Evolutionary conservation across 2,329 filamentous ascomycete species (phyloP), one percentile per base, ranked within the genome.

Genomic region (Cytospora chrysosperma): DNA sequence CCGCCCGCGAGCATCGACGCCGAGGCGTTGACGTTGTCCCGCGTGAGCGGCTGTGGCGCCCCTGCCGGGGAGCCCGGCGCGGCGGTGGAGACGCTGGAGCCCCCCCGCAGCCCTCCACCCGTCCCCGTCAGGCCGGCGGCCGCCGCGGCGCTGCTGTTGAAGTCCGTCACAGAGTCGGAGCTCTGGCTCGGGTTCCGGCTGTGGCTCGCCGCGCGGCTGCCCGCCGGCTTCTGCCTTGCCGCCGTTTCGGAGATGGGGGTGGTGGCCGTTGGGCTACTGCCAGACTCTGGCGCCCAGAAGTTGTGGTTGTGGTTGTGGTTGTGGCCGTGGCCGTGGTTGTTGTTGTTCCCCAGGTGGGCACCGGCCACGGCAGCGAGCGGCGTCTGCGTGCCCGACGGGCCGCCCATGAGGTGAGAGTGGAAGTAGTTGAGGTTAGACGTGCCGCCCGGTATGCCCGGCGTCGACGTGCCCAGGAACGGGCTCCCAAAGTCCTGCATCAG

Each of bases 381-480:
- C 28, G 91, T 94, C 66, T 91, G 88, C 15, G 89, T 87, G 28
- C 91, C 91, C 55, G 89, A 91, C 68, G 90, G 82, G 4, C 87
- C 88, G 28, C 84, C 83, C 10, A 87, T 85, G 5, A 94, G 81
- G 68, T 93, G 91, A 21, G 89, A 86, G 73, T 93, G 91, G 72
- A 95, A 94, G 75, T 94, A 95, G 73, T 89, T 88, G 70, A 94
- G 81, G 69, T 91, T 93, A 13, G 88, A 88, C 13, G 89, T 89
- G 32, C 89, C 89, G 63, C 90, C 89, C 6, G 89, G 83, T 53
- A 89, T 84, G 1, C 86, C 86, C 2, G 85, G 85, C 24, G 85
- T 86, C n/a, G 82, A 78, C 70, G 81, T 81, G 68, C 81, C 88
- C 69, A 84, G 79, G 75, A 84, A 89, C 70, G 79, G 86, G 72